Evolutionary conservation across 192 early-diverging fungal genomes (phyloP).

Genomic region (Rhizophagus clarus): DNA sequence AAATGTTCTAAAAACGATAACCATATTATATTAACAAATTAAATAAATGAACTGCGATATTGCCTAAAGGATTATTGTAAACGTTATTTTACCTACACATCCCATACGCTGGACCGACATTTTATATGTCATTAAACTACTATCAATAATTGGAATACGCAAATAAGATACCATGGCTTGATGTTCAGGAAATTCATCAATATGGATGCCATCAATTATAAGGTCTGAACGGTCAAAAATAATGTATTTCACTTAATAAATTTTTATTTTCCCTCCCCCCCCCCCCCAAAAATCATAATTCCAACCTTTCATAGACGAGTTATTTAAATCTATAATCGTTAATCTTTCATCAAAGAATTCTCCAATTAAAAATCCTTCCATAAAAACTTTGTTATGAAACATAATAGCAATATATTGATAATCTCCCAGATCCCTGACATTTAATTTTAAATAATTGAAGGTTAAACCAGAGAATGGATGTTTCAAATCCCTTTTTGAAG

Average conservation of each 20-base stretch:
- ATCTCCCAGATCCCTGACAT: constrained; percentile 40
- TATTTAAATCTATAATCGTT: constrained; percentile 33
- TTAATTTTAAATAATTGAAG: constrained; percentile 44
- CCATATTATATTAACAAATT: not conserved
- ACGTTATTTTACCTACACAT: constrained; percentile 35
- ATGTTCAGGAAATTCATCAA: constrained; percentile 24
- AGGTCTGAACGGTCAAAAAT: constrained; percentile 29
- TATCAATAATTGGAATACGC: constrained; percentile 54
- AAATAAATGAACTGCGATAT: not conserved
- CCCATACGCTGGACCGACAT: constrained; percentile 43
- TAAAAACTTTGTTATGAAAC: constrained; percentile 35
- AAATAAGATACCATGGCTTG: constrained; percentile 42
- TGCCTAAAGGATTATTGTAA: not conserved
- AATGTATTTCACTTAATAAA: not conserved
- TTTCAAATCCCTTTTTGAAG: constrained; percentile 27
- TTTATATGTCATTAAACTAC: constrained; percentile 52
- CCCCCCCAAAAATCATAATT: no score
- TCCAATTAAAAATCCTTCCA: constrained; percentile 47
- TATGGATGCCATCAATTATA: constrained; percentile 34
- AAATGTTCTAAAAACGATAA: constrained; percentile 41
- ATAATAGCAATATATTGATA: constrained; percentile 45
- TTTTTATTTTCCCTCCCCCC: not conserved
- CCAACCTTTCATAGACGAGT: constrained; percentile 44
- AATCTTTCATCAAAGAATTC: constrained; percentile 39
- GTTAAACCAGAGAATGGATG: constrained; percentile 37